phyloP scores from a whole-genome alignment of 176 grass and related monocot species.

The Bonia amplexicaulis region DNA sequence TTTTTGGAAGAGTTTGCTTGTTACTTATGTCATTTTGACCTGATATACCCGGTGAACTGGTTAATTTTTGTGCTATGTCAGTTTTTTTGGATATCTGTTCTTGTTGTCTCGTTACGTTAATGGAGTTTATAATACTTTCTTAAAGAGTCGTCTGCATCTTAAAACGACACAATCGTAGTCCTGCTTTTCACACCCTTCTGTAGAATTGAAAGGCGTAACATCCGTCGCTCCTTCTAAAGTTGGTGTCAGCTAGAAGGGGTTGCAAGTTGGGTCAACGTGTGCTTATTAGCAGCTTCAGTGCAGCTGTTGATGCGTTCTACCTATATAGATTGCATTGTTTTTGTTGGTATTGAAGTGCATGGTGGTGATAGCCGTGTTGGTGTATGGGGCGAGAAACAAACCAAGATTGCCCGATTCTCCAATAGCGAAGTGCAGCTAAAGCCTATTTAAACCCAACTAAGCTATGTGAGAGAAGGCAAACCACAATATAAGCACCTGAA shows the following conservation, averaged over 20 bases:
- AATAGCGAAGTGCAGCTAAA: background rate
- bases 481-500: background rate
- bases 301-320: background rate
- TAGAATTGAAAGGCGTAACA: background rate
- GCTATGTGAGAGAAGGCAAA: background rate
- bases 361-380: background rate
- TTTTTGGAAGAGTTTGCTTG: constrained; percentile 29
- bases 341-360: background rate
- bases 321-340: background rate
- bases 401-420: background rate
- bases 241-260: background rate
- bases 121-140: background rate
- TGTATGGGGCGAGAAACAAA: background rate
- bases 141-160: background rate
- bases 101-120: background rate
- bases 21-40: constrained; percentile 30
- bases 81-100: background rate
- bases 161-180: background rate
- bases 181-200: background rate
- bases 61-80: constrained; percentile 20
- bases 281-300: background rate
- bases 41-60: constrained; percentile 19
- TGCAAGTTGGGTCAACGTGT: no score
- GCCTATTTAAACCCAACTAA: background rate
- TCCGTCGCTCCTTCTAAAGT: background rate